Conservation (phyloP, 768 basidiomycete genomes). For the Rhizopogon vulgaris region DNA sequence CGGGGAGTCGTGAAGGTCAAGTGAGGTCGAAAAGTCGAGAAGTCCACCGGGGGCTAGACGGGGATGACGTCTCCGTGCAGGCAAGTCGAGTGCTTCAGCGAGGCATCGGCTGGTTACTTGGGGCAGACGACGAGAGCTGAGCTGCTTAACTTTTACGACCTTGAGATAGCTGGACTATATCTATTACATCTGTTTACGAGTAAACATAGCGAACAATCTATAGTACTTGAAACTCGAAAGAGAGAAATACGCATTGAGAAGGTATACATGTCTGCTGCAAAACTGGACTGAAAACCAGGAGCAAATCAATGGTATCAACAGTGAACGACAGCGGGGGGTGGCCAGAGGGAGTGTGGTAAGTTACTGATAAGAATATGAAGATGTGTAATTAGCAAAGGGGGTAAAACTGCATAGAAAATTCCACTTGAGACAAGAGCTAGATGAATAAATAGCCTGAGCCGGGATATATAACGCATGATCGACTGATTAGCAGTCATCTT, state of each 20-base stretch:
- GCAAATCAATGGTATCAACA: constrained; percentile 16
- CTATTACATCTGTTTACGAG: constrained; percentile 12
- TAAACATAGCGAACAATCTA: constrained; percentile 12
- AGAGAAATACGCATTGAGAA: constrained; percentile 13
- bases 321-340: constrained; percentile 12
- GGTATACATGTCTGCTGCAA: constrained; percentile 14
- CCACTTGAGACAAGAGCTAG: constrained; percentile 6
- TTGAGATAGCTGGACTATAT: neutral
- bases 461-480: constrained; percentile 7
- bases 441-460: constrained; percentile 5
- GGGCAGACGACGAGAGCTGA: constrained; percentile 56
- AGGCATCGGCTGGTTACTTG: constrained; percentile 95
- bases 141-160: neutral
- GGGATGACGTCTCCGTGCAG: constrained; percentile 63
- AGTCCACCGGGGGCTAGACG: constrained; percentile 36
- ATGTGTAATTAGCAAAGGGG: constrained; percentile 1
- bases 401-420: constrained; percentile 1
- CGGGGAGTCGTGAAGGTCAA: constrained; percentile 15
- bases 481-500: constrained; percentile 5
- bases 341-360: constrained; percentile 15
- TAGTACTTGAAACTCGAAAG: constrained; percentile 5
- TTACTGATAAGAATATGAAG: constrained; percentile 15
- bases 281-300: constrained; percentile 15
- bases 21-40: constrained; percentile 30
- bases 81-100: constrained; percentile 77